Conservation (phyloP, 805 yeast species). For the Wickerhamomyces subpelliculosus region DNA sequence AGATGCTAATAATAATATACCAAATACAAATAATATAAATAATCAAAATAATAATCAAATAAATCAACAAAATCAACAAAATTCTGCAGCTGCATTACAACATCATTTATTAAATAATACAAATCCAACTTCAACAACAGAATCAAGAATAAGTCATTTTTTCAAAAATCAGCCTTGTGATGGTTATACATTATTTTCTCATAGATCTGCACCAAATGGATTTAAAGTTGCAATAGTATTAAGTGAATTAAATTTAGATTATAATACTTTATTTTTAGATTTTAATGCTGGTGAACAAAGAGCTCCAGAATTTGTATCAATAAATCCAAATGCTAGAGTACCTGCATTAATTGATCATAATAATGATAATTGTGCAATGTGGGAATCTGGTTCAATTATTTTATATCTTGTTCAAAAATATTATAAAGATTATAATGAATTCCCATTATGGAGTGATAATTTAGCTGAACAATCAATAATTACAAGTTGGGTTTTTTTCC, state of each 20-base stretch:
- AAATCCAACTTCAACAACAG: constrained; percentile 34
- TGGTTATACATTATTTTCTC: constrained; percentile 79
- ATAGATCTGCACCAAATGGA: constrained; percentile 91
- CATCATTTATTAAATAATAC: constrained; percentile 19
- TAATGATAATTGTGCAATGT: constrained; percentile 69
- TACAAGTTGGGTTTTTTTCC: constrained; percentile 86
- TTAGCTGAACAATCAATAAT: constrained; percentile 78
- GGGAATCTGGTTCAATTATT: constrained; percentile 95
- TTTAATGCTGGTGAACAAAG: constrained; percentile 87
- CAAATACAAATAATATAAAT: background rate
- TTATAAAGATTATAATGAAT: constrained; percentile 56
- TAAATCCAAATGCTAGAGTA: constrained; percentile 93
- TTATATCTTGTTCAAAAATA: constrained; percentile 71
- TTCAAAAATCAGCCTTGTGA: constrained; percentile 70
- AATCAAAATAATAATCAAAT: background rate
- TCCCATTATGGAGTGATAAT: constrained; percentile 76
- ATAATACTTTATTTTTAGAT: constrained; percentile 78
- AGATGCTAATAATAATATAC: constrained; percentile 2
- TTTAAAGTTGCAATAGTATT: constrained; percentile 90
- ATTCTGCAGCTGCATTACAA: background rate
- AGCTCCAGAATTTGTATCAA: constrained; percentile 88
- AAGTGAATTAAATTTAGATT: constrained; percentile 73
- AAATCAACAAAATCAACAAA: background rate
- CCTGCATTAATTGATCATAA: constrained; percentile 91
- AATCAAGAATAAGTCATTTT: constrained; percentile 60